phyloP scores from a whole-genome alignment of 352 stramenopile species.

The Phytopythium delawarense region DNA sequence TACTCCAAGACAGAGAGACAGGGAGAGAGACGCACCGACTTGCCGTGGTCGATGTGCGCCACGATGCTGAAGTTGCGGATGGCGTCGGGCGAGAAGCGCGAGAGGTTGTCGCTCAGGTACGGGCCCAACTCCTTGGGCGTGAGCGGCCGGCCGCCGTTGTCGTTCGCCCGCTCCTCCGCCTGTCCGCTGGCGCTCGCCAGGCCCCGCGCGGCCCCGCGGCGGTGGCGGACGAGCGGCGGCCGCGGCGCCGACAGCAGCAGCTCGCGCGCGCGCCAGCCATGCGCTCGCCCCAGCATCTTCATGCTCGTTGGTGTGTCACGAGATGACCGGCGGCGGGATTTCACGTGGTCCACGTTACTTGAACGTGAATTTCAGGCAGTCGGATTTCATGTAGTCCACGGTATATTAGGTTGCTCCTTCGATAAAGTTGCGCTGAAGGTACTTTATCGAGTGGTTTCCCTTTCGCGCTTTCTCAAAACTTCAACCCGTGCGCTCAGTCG shows the following conservation, averaged over 20 bases:
- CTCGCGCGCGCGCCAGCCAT: constrained; percentile 5
- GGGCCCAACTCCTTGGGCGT: constrained; percentile 51
- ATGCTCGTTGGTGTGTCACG: not conserved
- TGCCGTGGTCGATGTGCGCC: constrained; percentile 90
- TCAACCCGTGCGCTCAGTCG: not conserved
- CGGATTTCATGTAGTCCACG: too few relatives aligned
- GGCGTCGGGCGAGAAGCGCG: constrained; percentile 60
- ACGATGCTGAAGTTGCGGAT: constrained; percentile 91
- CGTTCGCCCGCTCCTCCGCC: constrained; percentile 1
- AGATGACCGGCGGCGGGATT: not conserved
- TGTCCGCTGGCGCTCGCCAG: not conserved
- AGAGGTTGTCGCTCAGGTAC: constrained; percentile 59
- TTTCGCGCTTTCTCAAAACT: constrained; percentile 1
- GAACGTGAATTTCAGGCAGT: not conserved
- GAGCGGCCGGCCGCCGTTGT: constrained; percentile 21
- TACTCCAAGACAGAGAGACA: not conserved
- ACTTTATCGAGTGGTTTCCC: not conserved
- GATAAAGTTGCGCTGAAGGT: too few relatives aligned
- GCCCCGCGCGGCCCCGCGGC: not conserved
- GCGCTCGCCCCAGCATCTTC: not conserved
- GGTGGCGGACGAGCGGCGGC: not conserved
- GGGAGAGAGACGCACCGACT: constrained; percentile 53
- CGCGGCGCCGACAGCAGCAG: not conserved
- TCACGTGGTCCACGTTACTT: not conserved
- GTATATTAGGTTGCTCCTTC: too few relatives aligned